phyloP scores from a whole-genome alignment of 495 filamentous ascomycete species.

The Aspergillus kassunensis region DNA sequence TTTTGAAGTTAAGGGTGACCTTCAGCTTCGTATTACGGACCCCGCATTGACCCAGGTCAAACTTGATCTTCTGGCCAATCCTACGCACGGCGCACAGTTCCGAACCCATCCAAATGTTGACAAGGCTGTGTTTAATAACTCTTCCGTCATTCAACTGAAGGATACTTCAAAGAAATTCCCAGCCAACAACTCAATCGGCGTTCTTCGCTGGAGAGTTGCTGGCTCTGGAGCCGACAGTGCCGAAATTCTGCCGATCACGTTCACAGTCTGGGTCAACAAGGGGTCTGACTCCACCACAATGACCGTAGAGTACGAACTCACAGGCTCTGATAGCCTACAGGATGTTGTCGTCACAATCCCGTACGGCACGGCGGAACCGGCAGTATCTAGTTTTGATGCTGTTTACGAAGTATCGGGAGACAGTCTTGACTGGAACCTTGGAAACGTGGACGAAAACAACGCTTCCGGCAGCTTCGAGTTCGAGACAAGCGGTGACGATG shows the following conservation, averaged over 20 bases:
- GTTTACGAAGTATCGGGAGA: conserved; percentile 92
- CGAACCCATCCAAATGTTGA: conserved; percentile 95
- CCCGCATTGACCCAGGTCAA: conserved; percentile 83
- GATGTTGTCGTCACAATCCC: conserved; percentile 87
- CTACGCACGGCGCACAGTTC: conserved; percentile 79
- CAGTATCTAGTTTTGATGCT: conserved; percentile 88
- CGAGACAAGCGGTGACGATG: conserved; percentile 75
- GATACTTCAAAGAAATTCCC: conserved; percentile 84
- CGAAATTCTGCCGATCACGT: conserved; percentile 76
- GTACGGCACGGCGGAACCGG: conserved; percentile 74
- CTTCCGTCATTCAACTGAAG: conserved; percentile 77
- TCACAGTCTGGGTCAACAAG: conserved; percentile 94
- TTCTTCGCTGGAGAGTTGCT: conserved; percentile 80
- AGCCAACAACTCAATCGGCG: conserved; percentile 81
- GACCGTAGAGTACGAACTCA: conserved; percentile 91
- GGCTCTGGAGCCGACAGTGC: conserved; percentile 68
- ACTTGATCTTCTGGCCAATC: conserved; percentile 68
- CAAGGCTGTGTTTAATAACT: conserved; percentile 71
- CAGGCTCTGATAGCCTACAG: conserved; percentile 66
- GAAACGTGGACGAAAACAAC: conserved; percentile 75
- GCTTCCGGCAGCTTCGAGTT: conserved; percentile 86
- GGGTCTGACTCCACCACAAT: conserved; percentile 74
- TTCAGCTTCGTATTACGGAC: conserved; percentile 84
- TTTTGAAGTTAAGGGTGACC: conserved; percentile 84
- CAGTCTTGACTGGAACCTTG: conserved; percentile 88